These are phyloP conservation scores for Leptomonas pyrrhocoris DNA, from an alignment of 208 protist species.

Conservation along the genomic window DNA sequence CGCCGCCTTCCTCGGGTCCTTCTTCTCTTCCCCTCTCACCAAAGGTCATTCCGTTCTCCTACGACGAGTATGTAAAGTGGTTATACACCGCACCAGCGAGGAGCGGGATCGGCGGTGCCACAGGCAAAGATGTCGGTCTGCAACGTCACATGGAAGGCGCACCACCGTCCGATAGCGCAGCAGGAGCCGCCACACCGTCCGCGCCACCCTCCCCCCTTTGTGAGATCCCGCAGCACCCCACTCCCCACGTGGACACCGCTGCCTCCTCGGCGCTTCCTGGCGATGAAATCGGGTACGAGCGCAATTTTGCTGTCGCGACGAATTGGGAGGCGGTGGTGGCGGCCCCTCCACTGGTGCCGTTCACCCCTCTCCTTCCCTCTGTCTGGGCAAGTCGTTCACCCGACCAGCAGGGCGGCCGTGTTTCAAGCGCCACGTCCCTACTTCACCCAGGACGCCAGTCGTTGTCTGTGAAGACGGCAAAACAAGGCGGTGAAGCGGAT, in stretches of 20 bases:
- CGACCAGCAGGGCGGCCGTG: too few relatives aligned
- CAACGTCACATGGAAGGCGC: too few relatives aligned
- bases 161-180: too few relatives aligned
- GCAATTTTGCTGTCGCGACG: constrained; percentile 26
- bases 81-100: neutral
- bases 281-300: constrained; percentile 22
- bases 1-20: neutral
- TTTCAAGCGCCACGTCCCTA: neutral
- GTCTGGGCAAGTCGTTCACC: neutral
- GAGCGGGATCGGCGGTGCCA: too few relatives aligned
- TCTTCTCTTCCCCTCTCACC: neutral
- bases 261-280: neutral
- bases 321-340: constrained; percentile 22
- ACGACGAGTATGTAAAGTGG: constrained; percentile 24
- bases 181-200: too few relatives aligned
- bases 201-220: too few relatives aligned
- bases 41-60: constrained; percentile 8
- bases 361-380: constrained; percentile 4
- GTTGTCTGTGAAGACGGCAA: neutral
- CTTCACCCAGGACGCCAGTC: neutral
- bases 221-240: neutral
- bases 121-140: too few relatives aligned
- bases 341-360: constrained; percentile 14
- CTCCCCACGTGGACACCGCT: neutral
- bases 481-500: too few relatives aligned